phyloP scores from a whole-genome alignment of 1,284 basidiomycete species.

The Waitea zeae region DNA sequence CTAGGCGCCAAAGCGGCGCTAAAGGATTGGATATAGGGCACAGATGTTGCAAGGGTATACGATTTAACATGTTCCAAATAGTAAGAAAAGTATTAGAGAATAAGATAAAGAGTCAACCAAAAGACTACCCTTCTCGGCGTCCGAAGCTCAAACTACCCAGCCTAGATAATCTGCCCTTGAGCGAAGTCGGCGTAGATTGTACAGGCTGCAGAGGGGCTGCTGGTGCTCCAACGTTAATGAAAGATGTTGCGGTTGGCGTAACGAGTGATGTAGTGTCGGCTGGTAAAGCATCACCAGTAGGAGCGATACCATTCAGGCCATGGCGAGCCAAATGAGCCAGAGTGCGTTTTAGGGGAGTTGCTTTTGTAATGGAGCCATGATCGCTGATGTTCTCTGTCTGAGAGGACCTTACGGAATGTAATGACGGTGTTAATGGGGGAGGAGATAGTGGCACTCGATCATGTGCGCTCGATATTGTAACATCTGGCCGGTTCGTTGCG shows the following conservation, averaged over 20 bases:
- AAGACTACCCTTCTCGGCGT: conserved; percentile 24
- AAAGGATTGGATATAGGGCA: background rate
- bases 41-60: background rate
- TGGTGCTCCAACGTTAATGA: conserved; percentile 34
- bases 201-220: conserved; percentile 13
- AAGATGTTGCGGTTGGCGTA: conserved; percentile 51
- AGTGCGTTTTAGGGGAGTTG: conserved; percentile 61
- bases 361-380: conserved; percentile 21
- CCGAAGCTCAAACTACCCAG: conserved; percentile 59
- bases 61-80: background rate
- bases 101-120: conserved; percentile 2
- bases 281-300: conserved; percentile 40
- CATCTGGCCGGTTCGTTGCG: too few species aligned
- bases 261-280: conserved; percentile 37
- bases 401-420: background rate
- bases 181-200: conserved; percentile 19
- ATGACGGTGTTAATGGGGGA: background rate
- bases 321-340: conserved; percentile 63
- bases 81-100: background rate
- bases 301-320: conserved; percentile 63
- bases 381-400: background rate
- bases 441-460: background rate
- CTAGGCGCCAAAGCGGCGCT: too few species aligned
- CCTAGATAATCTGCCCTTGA: conserved; percentile 40
- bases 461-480: background rate